Percentiles rank a stretch among this genome's conserved stretches.
phyloP scores from a whole-genome alignment of 805 yeast species.

The Saccharomycopsis fibuligera region DNA sequence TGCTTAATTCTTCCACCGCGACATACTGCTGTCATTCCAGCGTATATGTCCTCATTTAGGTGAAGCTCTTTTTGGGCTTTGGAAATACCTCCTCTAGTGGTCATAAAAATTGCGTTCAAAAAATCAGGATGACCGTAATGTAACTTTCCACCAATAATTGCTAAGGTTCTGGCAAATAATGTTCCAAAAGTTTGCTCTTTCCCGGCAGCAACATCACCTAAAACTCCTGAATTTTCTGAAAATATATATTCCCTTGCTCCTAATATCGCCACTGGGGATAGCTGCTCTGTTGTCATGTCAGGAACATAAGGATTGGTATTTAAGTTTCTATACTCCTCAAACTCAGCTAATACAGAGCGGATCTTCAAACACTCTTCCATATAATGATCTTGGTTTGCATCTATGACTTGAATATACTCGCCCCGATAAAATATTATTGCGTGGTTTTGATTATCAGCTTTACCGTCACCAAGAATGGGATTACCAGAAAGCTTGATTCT shows the following conservation, averaged over 20 bases:
- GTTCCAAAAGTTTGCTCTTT: slow-evolving; percentile 89
- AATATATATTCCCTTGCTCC: slow-evolving; percentile 86
- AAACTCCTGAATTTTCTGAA: slow-evolving; percentile 78
- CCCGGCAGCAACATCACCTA: slow-evolving; percentile 89
- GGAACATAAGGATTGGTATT: slow-evolving; percentile 81
- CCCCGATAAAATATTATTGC: slow-evolving; percentile 76
- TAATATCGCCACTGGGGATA: slow-evolving; percentile 74
- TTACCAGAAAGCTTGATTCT: slow-evolving; percentile 76
- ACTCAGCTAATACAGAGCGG: slow-evolving; percentile 75
- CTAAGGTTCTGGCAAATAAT: slow-evolving; percentile 72
- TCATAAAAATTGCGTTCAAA: slow-evolving; percentile 67
- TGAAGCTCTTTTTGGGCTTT: slow-evolving; percentile 84
- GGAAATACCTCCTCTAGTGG: slow-evolving; percentile 83
- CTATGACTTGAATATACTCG: slow-evolving; percentile 77
- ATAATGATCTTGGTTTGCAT: slow-evolving; percentile 84
- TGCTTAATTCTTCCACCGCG: slow-evolving; percentile 88
- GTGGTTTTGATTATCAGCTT: slow-evolving; percentile 82
- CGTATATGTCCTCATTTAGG: slow-evolving; percentile 82
- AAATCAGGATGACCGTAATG: slow-evolving; percentile 91
- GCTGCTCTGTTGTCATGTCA: slow-evolving; percentile 47
- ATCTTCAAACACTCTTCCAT: slow-evolving; percentile 80
- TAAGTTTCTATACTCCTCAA: slow-evolving; percentile 70
- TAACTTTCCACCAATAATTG: slow-evolving; percentile 79
- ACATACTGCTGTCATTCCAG: slow-evolving; percentile 77
- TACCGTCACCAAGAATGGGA: slow-evolving; percentile 84